Conservation (phyloP, 345 rosid species). For the Arabis alpina region DNA sequence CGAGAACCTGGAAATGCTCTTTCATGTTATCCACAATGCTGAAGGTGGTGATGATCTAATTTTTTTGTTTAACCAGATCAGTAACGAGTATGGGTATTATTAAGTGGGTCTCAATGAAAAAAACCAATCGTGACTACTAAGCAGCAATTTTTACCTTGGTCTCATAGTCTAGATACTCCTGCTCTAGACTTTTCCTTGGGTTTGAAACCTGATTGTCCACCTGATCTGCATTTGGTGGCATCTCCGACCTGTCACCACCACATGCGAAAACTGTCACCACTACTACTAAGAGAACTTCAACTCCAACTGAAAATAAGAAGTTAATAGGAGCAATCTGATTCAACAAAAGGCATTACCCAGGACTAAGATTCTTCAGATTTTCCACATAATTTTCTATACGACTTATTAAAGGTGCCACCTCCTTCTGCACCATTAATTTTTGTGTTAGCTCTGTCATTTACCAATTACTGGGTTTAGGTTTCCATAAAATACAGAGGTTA, state of each 20-base stretch:
- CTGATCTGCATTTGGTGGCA: constrained; percentile 46
- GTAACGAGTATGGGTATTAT: constrained; percentile 2
- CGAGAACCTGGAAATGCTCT: constrained; percentile 71
- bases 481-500: constrained; percentile 33
- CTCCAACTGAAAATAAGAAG: constrained; percentile 18
- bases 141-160: constrained; percentile 62
- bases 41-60: constrained; percentile 89
- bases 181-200: constrained; percentile 87
- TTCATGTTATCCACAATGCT: constrained; percentile 91
- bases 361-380: constrained; percentile 75
- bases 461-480: constrained; percentile 17
- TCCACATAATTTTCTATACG: constrained; percentile 83
- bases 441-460: constrained; percentile 24
- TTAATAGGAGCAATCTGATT: constrained; percentile 17
- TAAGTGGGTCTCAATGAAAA: background rate
- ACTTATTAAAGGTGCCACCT: constrained; percentile 71
- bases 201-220: constrained; percentile 57
- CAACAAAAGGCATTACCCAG: constrained; percentile 54
- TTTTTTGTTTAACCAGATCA: constrained; percentile 25
- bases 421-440: constrained; percentile 55
- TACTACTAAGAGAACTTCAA: constrained; percentile 26
- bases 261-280: constrained; percentile 33
- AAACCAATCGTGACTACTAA: background rate
- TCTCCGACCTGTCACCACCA: constrained; percentile 59
- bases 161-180: constrained; percentile 88